phyloP scores from a whole-genome alignment of 2,329 filamentous ascomycete species.

The Aspergillus nomiae region DNA sequence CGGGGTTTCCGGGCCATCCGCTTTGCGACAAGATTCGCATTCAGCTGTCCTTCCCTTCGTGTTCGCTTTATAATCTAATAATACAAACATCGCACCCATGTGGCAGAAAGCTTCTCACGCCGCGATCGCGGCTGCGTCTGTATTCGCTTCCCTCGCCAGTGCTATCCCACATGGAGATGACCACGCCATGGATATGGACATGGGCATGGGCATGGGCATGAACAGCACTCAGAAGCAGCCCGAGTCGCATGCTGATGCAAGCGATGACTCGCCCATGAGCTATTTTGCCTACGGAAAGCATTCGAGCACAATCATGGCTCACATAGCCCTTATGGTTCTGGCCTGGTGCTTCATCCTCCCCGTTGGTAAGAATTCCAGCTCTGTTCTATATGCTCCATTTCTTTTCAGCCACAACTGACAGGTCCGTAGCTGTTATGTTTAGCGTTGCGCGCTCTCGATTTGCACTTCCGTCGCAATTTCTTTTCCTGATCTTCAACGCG shows the following conservation, averaged over 20 bases:
- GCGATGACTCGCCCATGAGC: conserved; percentile 40
- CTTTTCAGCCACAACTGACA: conserved; percentile 5
- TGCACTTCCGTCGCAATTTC: conserved; percentile 58
- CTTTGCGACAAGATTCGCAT: conserved; percentile 2
- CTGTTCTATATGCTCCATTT: neutral
- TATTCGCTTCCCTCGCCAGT: conserved; percentile 33
- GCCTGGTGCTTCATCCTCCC: conserved; percentile 75
- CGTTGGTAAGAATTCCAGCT: conserved; percentile 56
- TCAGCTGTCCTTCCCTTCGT: neutral
- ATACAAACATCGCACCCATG: conserved; percentile 21
- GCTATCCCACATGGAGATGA: conserved; percentile 39
- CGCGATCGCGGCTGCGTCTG: conserved; percentile 30
- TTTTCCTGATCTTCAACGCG: conserved; percentile 23
- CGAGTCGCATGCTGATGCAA: conserved; percentile 18
- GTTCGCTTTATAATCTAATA: neutral
- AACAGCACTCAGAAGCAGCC: conserved; percentile 18
- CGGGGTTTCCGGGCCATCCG: neutral
- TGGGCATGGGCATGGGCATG: conserved; percentile 30
- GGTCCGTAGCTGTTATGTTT: conserved; percentile 72
- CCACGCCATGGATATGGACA: conserved; percentile 34
- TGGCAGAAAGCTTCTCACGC: conserved; percentile 25
- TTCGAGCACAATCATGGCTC: conserved; percentile 60
- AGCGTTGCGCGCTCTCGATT: conserved; percentile 78
- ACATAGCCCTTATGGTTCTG: conserved; percentile 70
- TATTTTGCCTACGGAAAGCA: conserved; percentile 47